Base-by-base conservation (phyloP, 352 stramenopile species). In the Globisporangium okanoganense region DNA sequence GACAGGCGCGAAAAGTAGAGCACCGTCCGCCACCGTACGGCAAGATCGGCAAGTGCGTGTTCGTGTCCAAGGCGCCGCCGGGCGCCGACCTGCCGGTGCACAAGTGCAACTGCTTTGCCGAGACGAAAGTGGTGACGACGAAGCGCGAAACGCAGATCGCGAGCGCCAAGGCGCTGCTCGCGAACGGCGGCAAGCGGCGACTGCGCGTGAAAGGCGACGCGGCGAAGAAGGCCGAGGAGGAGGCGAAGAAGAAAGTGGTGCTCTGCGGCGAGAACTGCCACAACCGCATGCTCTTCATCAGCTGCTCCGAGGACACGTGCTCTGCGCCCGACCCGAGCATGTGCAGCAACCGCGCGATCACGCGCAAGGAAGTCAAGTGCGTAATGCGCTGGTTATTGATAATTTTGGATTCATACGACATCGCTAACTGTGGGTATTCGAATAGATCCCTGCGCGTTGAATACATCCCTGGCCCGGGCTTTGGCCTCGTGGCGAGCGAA, bases 261-360 rank as follows among this genome's bases (percentile, higher is more conserved):
- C 36, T 58, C 24, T 94, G 84, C 51, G 80, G 77, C 22, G 84
- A 94, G 53, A 70, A 69, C 16, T 94, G 84, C 62, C 79, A 92
- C 71, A 94, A 94, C 68, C 83, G 84, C 59, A 90, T 94, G 77
- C 66, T 90, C 13, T 87, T 91, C 49, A 92, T 94, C 53, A 90
- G 83, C 51, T 94, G 84, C 71, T 88, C 79, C 8, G 64, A 82
- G 33, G 72, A 90, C n/a, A 90, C 75, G 40, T 94, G 84, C 64
- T 94, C 84, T 8, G 84, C 80, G 7, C 79, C 84, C 0, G 78
- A 87, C 59, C 67, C 81, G n/a, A 64, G 54, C 10, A 62, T 88
- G 48, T 94, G 82, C 61, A 80, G 76, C 60, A 94, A 92, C 58
- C 79, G 85, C 8, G 82, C 79, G 6, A 90, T 94, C 64, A 75